phyloP scores from a whole-genome alignment of 768 basidiomycete species.

The Macrolepiota dolichaula region DNA sequence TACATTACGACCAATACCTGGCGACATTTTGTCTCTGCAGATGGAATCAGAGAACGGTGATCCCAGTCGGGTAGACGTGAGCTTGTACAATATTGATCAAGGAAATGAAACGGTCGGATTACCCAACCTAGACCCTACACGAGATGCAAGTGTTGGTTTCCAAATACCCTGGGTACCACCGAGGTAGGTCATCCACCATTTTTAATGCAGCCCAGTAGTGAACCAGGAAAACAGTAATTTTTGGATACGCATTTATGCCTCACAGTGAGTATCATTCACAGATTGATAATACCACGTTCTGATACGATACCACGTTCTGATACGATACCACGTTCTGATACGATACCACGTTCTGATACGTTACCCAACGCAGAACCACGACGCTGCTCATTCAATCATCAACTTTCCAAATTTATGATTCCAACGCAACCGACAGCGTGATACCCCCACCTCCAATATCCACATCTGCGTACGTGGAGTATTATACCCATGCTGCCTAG shows the following conservation, averaged over 20 bases:
- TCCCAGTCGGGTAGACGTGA: neutral
- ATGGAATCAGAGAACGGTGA: neutral
- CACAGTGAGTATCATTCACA: neutral
- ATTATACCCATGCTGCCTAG: no score
- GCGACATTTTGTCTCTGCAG: neutral
- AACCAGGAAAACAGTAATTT: neutral
- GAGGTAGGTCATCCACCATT: neutral
- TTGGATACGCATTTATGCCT: neutral
- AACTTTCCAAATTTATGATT: neutral
- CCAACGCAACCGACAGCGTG: neutral
- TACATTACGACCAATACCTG: neutral
- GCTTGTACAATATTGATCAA: neutral
- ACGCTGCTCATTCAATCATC: neutral
- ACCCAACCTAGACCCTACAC: neutral
- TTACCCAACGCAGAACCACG: neutral
- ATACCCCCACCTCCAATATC: neutral
- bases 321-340: neutral
- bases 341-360: neutral
- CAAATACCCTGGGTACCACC: conserved; percentile 1
- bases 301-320: neutral
- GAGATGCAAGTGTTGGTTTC: neutral
- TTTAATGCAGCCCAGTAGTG: neutral
- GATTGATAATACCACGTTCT: neutral
- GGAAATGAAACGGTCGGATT: neutral
- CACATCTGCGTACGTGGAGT: neutral